Evolutionary conservation across 2,329 filamentous ascomycete species (phyloP).

Genomic region (Daldinia eschscholtzii): DNA sequence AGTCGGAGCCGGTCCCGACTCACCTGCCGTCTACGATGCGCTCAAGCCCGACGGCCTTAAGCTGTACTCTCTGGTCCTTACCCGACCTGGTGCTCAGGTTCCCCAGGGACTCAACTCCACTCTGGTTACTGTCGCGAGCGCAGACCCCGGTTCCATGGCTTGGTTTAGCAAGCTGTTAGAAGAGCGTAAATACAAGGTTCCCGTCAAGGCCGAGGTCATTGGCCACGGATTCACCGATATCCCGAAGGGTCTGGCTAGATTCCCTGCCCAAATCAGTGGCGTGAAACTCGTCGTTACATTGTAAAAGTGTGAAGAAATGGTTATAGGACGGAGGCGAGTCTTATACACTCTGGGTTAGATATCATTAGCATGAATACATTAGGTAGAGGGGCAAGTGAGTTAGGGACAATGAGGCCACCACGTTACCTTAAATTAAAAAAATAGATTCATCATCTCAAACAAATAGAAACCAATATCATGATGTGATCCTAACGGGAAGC

Average conservation of each 20-base stretch:
- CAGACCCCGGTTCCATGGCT: conserved; percentile 16
- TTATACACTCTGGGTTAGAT: background rate
- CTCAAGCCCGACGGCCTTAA: conserved; percentile 48
- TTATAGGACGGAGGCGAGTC: background rate
- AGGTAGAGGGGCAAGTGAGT: background rate
- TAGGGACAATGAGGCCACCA: background rate
- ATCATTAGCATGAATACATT: background rate
- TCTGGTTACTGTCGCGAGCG: conserved; percentile 42
- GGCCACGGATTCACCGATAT: conserved; percentile 46
- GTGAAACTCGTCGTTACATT: conserved; percentile 33
- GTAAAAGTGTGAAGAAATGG: background rate
- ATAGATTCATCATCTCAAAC: background rate
- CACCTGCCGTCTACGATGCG: conserved; percentile 46
- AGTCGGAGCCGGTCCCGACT: conserved; percentile 48
- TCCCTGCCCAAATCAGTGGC: conserved; percentile 26
- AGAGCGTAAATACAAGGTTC: conserved; percentile 46
- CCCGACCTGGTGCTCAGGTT: conserved; percentile 42
- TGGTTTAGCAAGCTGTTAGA: conserved; percentile 44
- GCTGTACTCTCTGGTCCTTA: conserved; percentile 51
- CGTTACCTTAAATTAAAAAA: background rate
- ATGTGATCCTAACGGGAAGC: background rate
- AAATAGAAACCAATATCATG: background rate
- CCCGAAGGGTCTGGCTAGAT: conserved; percentile 44
- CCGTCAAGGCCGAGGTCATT: conserved; percentile 43
- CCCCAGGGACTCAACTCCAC: conserved; percentile 48